Conservation (phyloP, 2,329 filamentous ascomycete genomes). For the Hypoxylon sp. region DNA sequence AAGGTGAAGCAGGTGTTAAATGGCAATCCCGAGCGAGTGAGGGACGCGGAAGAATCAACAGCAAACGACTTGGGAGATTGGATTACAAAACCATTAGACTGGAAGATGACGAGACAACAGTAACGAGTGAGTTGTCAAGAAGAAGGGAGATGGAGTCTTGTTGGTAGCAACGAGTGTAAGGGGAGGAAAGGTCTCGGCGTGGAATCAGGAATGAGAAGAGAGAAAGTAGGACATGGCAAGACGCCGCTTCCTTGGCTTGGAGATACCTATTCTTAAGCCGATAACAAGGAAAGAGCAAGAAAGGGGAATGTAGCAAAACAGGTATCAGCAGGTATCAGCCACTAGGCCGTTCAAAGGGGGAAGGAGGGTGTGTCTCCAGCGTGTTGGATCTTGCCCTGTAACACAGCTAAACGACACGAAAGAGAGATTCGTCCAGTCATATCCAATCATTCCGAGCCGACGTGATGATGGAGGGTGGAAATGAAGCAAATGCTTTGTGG, state of each 20-base stretch:
- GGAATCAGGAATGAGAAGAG: constrained; percentile 36
- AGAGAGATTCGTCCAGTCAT: constrained; percentile 18
- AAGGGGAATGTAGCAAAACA: constrained; percentile 34
- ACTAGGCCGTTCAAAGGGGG: constrained; percentile 20
- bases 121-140: constrained; percentile 53
- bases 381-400: constrained; percentile 13
- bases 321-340: constrained; percentile 28
- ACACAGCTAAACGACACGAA: constrained; percentile 22
- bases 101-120: constrained; percentile 45
- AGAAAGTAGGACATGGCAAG: constrained; percentile 21
- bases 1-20: constrained; percentile 29
- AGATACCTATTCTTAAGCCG: constrained; percentile 26
- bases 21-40: constrained; percentile 43
- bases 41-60: constrained; percentile 31
- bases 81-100: constrained; percentile 33
- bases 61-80: constrained; percentile 23
- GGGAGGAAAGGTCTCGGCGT: constrained; percentile 18
- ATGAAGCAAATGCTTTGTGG: constrained; percentile 24
- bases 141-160: constrained; percentile 37
- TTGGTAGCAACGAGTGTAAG: constrained; percentile 46
- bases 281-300: constrained; percentile 40
- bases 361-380: constrained; percentile 43
- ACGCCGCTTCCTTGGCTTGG: constrained; percentile 36
- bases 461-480: constrained; percentile 22
- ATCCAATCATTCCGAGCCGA: constrained; percentile 21